Conservation (phyloP, 352 stramenopile genomes). For the Pythium utonaiense region DNA sequence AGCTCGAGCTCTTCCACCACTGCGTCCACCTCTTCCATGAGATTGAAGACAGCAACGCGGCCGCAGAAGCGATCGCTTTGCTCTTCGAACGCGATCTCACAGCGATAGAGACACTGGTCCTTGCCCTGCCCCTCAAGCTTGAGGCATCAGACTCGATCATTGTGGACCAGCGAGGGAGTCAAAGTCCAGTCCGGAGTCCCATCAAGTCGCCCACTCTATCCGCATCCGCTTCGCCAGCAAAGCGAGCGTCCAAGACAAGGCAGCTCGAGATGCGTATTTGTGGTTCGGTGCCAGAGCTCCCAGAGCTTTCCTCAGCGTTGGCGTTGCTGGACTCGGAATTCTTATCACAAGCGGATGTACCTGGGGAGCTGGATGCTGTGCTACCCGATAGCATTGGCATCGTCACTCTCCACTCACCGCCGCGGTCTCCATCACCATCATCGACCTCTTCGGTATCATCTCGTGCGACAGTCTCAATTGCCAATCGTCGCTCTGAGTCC, state of each 20-base stretch:
- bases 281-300: conserved; percentile 10
- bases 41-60: conserved; percentile 16
- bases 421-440: not conserved
- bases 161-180: not conserved
- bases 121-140: conserved; percentile 28
- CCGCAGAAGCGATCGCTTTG: conserved; percentile 34
- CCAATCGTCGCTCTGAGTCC: conserved; percentile 7
- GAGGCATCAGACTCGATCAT: not conserved
- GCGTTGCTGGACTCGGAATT: conserved; percentile 16
- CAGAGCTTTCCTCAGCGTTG: not conserved
- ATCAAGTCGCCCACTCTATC: not conserved
- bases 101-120: conserved; percentile 29
- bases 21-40: conserved; percentile 56
- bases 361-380: not conserved
- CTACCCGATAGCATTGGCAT: not conserved
- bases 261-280: conserved; percentile 30
- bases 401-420: conserved; percentile 7
- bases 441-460: not conserved
- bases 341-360: not conserved
- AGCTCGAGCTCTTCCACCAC: conserved; percentile 58
- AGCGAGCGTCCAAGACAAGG: conserved; percentile 14
- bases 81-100: conserved; percentile 54
- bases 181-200: conserved; percentile 13
- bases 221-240: conserved; percentile 5
- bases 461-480: not conserved